Conservation (phyloP, 768 basidiomycete species). For the Neoboletus subvelutipes region DNA sequence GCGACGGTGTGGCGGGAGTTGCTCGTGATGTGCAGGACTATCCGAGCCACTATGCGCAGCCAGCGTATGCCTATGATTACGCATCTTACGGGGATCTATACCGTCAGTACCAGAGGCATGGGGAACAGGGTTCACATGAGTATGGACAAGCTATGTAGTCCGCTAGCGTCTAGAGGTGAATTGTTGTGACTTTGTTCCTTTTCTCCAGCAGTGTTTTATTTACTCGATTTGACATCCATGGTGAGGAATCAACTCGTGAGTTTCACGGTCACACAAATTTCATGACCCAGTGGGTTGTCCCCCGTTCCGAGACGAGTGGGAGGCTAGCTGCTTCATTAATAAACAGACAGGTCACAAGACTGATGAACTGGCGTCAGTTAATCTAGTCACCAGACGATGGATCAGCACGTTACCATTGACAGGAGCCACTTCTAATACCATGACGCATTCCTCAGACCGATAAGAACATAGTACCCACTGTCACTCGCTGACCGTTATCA, state of each 20-base stretch:
- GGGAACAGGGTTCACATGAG: constrained; percentile 28
- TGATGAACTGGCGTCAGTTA: background rate
- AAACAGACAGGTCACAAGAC: background rate
- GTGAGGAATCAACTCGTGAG: constrained; percentile 1
- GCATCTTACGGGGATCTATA: constrained; percentile 28
- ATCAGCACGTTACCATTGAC: background rate
- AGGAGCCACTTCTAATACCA: background rate
- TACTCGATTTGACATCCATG: constrained; percentile 23
- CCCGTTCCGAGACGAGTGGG: background rate
- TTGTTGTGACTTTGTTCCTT: constrained; percentile 16
- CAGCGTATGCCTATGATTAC: constrained; percentile 29
- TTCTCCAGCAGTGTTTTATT: constrained; percentile 25
- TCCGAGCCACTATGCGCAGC: constrained; percentile 30
- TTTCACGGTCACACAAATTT: background rate
- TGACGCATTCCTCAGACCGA: background rate
- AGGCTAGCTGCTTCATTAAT: background rate
- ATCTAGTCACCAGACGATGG: too few species aligned
- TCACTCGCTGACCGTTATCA: background rate
- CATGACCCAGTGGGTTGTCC: background rate
- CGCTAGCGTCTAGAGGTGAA: constrained; percentile 13
- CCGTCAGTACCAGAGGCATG: constrained; percentile 31
- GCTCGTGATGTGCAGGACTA: constrained; percentile 42
- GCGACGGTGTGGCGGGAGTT: constrained; percentile 32
- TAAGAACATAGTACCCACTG: background rate
- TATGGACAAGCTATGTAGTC: constrained; percentile 35